Conservation (phyloP, 2,329 filamentous ascomycete species). For the Paracoccidioides lutzii region DNA sequence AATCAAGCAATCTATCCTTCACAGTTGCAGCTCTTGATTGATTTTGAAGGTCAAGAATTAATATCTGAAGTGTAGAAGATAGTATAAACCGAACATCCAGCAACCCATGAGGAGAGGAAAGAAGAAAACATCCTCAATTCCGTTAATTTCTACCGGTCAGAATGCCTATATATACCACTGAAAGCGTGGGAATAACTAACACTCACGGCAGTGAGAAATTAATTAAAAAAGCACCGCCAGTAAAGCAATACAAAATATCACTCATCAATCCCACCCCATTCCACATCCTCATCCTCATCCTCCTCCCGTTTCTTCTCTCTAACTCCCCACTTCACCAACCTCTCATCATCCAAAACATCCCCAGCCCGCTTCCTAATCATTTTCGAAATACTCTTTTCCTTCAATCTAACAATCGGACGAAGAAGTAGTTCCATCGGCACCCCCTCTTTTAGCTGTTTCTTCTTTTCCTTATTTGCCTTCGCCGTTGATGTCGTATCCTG, state of each 20-base stretch:
- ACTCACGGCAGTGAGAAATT: no score
- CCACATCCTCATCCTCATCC: slow-evolving; percentile 25
- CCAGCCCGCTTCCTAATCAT: slow-evolving; percentile 55
- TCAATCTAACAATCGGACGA: slow-evolving; percentile 33
- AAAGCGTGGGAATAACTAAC: no score
- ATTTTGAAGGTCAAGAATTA: no score
- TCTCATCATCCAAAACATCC: slow-evolving; percentile 60
- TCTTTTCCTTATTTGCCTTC: slow-evolving; percentile 1
- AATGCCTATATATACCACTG: no score
- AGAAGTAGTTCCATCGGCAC: slow-evolving; percentile 31
- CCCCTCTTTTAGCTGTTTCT: slow-evolving; percentile 23
- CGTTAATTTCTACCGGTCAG: no score
- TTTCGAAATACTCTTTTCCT: slow-evolving; percentile 50
- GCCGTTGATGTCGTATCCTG: neutral
- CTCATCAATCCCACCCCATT: slow-evolving; percentile 58
- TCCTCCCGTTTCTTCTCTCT: slow-evolving; percentile 30
- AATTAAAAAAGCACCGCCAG: neutral
- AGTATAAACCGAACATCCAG: no score
- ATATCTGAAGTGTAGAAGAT: no score
- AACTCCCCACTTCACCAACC: slow-evolving; percentile 50
- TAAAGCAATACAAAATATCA: slow-evolving; percentile 16
- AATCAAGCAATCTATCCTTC: no score
- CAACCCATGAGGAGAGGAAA: no score
- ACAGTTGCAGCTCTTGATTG: no score
- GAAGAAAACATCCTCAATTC: no score